A percentile compares a stretch with the other conserved stretches of the same genome.
phyloP scores from a whole-genome alignment of 768 basidiomycete genomes.

The Xerocomus brunneocitrinus region DNA sequence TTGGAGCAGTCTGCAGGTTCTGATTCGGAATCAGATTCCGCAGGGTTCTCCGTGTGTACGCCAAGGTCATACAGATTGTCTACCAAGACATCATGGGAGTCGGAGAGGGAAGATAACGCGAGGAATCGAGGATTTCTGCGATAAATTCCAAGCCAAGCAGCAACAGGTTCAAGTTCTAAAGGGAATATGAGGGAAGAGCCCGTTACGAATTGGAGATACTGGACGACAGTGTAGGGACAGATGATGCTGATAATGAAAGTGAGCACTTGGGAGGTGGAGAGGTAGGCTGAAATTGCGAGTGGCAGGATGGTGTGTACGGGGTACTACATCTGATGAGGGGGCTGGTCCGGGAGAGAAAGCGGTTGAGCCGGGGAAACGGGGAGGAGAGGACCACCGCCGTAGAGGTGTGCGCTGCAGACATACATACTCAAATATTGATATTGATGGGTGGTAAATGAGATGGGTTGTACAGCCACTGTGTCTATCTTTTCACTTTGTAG shows the following conservation, averaged over 20 bases:
- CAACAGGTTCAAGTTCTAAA: constrained; percentile 47
- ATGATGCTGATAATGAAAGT: constrained; percentile 65
- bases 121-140: constrained; percentile 44
- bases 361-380: constrained; percentile 64
- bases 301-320: constrained; percentile 62
- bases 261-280: constrained; percentile 78
- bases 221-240: constrained; percentile 70
- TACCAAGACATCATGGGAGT: constrained; percentile 20
- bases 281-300: constrained; percentile 83
- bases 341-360: constrained; percentile 42
- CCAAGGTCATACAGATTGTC: constrained; percentile 30
- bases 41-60: constrained; percentile 35
- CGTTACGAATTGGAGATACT: constrained; percentile 78
- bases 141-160: constrained; percentile 68
- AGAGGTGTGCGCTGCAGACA: constrained; percentile 67
- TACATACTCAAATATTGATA: constrained; percentile 81
- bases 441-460: constrained; percentile 1
- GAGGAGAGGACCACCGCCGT: constrained; percentile 79
- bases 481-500: too few relatives aligned
- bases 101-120: constrained; percentile 14
- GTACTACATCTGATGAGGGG: constrained; percentile 25
- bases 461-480: too few relatives aligned
- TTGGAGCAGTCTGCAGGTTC: constrained; percentile 13
- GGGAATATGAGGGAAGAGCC: constrained; percentile 57
- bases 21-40: constrained; percentile 30